phyloP scores from a whole-genome alignment of 805 yeast genomes.

The Wickerhamomyces subpelliculosus region DNA sequence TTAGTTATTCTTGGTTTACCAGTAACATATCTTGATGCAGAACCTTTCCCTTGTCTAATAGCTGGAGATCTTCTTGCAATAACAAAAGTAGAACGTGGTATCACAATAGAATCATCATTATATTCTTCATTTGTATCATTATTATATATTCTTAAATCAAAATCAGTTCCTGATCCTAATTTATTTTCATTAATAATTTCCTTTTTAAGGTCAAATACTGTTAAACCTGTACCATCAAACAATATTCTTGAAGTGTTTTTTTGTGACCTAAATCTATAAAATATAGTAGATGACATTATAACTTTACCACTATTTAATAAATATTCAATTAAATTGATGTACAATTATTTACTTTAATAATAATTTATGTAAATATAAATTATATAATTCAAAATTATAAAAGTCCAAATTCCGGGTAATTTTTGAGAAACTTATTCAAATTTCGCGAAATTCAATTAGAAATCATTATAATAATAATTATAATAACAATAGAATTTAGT shows the following conservation, averaged over 20 bases:
- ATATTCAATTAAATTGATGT: no score
- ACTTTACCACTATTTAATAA: neutral
- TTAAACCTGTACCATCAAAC: conserved; percentile 95
- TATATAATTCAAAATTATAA: no score
- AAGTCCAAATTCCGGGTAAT: no score
- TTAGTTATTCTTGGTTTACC: conserved; percentile 57
- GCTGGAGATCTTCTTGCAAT: conserved; percentile 78
- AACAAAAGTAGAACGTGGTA: conserved; percentile 83
- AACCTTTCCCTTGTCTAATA: conserved; percentile 33
- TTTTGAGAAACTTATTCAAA: no score
- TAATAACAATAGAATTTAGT: no score
- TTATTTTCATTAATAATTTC: conserved; percentile 81
- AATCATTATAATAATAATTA: no score
- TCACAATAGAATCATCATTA: conserved; percentile 82
- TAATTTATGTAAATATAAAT: no score
- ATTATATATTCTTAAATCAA: conserved; percentile 66
- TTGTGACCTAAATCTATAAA: conserved; percentile 82
- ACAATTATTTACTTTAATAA: no score
- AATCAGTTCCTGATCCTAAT: conserved; percentile 77
- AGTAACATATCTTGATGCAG: conserved; percentile 63
- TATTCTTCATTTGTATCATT: conserved; percentile 71
- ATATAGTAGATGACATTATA: conserved; percentile 78
- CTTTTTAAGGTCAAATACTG: conserved; percentile 88
- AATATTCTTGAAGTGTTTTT: conserved; percentile 68
- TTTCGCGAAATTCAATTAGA: no score